Evolutionary conservation across 768 basidiomycete species (phyloP), one percentile per base, ranked within the genome.

Genomic region (Mycena kentingensis): DNA sequence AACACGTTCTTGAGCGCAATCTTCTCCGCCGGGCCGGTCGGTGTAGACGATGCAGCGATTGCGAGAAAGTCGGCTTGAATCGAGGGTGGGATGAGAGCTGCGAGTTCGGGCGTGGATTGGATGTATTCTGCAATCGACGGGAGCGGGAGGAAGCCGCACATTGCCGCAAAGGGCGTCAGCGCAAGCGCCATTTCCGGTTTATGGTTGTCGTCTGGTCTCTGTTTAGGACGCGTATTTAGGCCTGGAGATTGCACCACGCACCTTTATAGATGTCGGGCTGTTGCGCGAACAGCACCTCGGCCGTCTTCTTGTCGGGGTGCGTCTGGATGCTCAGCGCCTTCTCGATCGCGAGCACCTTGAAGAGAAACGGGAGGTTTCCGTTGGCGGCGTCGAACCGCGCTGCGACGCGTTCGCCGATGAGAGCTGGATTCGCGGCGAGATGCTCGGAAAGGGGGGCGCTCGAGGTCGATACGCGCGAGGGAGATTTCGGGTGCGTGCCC

Each of bases 151-250:
- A 98, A 99, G 36, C 96, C 96, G 66, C 95, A 96, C 63, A 98
- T 76, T 2, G 90, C 97, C 32, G 76, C 76, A 76, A 98, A 98
- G 13, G 86, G 83, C 0, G 95, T 95, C 54, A 99, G 71, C 0
- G 97, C 97, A 31, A 99, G 79, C n/a, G 95, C 93, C 92, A 99
- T 96, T 68, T 99, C 97, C 2, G 97, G 97, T 70, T 99, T 99
- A 63, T 99, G 97, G 66, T 98, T 98, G 5, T 85, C 82, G 68
- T 99, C 97, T 91, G 55, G 32, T 31, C 34, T 12, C 28, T n/a
- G n/a, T n/a, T n/a, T n/a, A n/a, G 29, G 15, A 32, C 7, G 38
- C 46, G 37, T 27, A 31, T 37, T 29, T 41, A 38, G 18, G 39
- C 31, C 19, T 21, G n/a, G 46, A 39, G 42, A 24, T 6, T 12